Evolutionary conservation across 208 protist species (phyloP).

Genomic region (Angomonas desouzai): DNA sequence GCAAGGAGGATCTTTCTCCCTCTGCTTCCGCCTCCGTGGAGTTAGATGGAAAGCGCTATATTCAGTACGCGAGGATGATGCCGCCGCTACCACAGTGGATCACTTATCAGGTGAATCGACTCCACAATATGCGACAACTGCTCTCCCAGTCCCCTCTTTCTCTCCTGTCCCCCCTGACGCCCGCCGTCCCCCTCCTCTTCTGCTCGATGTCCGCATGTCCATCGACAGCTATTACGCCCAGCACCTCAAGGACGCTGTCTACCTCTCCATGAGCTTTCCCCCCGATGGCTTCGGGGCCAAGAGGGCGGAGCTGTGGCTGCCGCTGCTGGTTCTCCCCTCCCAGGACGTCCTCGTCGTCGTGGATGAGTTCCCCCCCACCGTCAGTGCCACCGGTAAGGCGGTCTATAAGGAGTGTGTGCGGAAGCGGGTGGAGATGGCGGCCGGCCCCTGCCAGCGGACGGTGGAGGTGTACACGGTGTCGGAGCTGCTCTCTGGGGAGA

Average conservation of each 20-base stretch:
- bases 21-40: not conserved
- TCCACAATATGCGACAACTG: constrained; percentile 35
- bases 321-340: constrained; percentile 57
- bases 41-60: constrained; percentile 23
- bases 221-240: constrained; percentile 37
- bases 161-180: not conserved
- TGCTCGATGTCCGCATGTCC: constrained; percentile 56
- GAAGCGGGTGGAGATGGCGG: constrained; percentile 24
- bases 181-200: constrained; percentile 20
- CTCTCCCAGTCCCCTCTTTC: too few relatives aligned
- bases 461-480: constrained; percentile 32
- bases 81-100: constrained; percentile 53
- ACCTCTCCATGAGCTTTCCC: constrained; percentile 76
- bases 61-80: constrained; percentile 28
- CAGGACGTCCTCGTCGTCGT: constrained; percentile 55
- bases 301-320: constrained; percentile 78
- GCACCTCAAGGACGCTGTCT: constrained; percentile 54
- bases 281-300: constrained; percentile 57
- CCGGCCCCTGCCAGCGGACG: constrained; percentile 24
- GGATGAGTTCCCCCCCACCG: constrained; percentile 10
- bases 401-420: constrained; percentile 13
- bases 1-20: not conserved
- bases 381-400: constrained; percentile 17
- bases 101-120: constrained; percentile 44
- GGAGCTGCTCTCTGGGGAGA: constrained; percentile 33